Evolutionary conservation across 768 basidiomycete species (phyloP).

Genomic region (Solioccasus polychromus): DNA sequence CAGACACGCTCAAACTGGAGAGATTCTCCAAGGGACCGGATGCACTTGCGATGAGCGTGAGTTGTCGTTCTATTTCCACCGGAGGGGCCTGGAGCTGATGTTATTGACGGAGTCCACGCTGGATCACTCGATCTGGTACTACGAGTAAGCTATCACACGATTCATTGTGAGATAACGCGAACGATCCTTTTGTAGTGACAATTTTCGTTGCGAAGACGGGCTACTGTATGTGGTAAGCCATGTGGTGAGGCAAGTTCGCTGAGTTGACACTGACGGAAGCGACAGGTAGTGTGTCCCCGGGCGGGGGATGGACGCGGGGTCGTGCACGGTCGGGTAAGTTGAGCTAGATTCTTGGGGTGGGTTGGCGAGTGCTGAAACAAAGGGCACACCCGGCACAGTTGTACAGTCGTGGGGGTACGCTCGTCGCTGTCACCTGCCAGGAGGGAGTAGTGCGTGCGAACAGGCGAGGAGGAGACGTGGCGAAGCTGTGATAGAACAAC

Average conservation of each 20-base stretch:
- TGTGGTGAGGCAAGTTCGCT: not conserved
- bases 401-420: conserved; percentile 60
- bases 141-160: conserved; percentile 46
- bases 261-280: not conserved
- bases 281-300: conserved; percentile 61
- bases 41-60: conserved; percentile 58
- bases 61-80: conserved; percentile 19
- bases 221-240: conserved; percentile 67
- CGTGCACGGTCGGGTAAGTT: conserved; percentile 65
- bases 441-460: conserved; percentile 74
- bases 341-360: not conserved
- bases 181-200: conserved; percentile 43
- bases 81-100: conserved; percentile 7
- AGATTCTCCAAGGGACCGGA: conserved; percentile 48
- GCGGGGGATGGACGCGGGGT: conserved; percentile 66
- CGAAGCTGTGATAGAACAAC: conserved; percentile 23
- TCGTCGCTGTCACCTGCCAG: conserved; percentile 77
- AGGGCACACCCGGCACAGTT: conserved; percentile 50
- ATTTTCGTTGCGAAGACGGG: conserved; percentile 79
- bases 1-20: conserved; percentile 53
- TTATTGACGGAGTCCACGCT: conserved; percentile 45
- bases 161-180: not conserved
- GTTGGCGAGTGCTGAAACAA: conserved; percentile 8
- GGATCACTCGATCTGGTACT: conserved; percentile 81
- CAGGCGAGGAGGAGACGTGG: conserved; percentile 40